These are phyloP conservation scores for Saprolegnia parasitica DNA, from an alignment of 352 stramenopile genomes.

Conservation along the genomic window DNA sequence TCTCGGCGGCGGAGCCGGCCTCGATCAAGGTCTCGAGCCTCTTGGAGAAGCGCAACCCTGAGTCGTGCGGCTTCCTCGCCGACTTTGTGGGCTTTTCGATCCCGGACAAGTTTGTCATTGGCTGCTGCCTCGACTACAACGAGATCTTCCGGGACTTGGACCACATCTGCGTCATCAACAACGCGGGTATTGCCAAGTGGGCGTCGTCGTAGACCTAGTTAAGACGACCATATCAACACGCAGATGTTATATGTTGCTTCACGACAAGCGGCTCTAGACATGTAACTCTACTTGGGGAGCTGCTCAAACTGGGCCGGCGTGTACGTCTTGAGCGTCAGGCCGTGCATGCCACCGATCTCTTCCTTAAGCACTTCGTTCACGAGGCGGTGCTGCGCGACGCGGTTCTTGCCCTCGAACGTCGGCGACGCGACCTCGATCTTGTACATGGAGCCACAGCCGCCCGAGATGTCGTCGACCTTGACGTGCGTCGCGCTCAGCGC, in stretches of 20 bases:
- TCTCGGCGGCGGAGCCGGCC: constrained; percentile 71
- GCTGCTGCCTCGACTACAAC: constrained; percentile 97
- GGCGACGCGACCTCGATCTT: constrained; percentile 80
- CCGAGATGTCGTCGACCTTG: constrained; percentile 82
- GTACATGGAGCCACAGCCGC: constrained; percentile 86
- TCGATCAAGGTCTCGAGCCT: constrained; percentile 89
- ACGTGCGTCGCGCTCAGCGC: constrained; percentile 70
- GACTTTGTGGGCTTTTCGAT: constrained; percentile 97
- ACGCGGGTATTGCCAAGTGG: constrained; percentile 87
- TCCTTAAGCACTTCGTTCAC: constrained; percentile 85
- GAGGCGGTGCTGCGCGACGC: constrained; percentile 84
- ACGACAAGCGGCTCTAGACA: not conserved
- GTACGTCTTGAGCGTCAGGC: constrained; percentile 75
- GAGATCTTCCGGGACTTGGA: constrained; percentile 94
- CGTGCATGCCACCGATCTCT: constrained; percentile 85
- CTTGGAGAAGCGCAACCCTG: constrained; percentile 90
- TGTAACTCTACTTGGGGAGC: constrained; percentile 30
- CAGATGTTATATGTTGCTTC: not conserved
- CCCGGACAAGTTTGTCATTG: constrained; percentile 93
- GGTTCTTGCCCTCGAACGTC: constrained; percentile 69
- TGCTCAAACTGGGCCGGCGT: constrained; percentile 70
- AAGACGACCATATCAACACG: not conserved
- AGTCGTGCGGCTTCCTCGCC: constrained; percentile 85
- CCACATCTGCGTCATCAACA: constrained; percentile 94
- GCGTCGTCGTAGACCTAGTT: constrained; percentile 43